Evolutionary conservation across 108 stramenopile genomes (phyloP).

Genomic region (Cyclotella cryptica): DNA sequence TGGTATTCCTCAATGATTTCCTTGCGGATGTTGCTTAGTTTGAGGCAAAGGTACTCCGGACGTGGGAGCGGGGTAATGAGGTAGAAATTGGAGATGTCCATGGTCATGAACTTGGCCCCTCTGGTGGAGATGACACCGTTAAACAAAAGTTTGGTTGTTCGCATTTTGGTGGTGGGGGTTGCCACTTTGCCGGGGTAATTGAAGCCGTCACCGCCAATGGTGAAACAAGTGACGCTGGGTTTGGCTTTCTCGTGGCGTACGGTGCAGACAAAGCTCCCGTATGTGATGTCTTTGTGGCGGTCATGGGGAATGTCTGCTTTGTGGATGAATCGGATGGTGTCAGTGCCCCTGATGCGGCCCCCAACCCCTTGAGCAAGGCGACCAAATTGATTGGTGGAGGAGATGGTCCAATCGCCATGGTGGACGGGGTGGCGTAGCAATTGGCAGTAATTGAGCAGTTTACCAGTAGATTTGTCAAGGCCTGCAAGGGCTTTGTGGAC

Average conservation of each 20-base stretch:
- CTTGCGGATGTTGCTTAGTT: neutral
- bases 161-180: neutral
- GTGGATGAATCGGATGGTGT: no score
- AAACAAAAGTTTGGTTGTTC: no score
- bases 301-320: neutral
- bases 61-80: conserved; percentile 30
- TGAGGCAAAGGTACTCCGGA: conserved; percentile 50
- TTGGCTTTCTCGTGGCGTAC: neutral
- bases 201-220: conserved; percentile 1
- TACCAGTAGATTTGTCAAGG: neutral
- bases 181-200: no score
- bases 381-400: no score
- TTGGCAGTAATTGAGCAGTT: neutral
- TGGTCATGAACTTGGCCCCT: no score
- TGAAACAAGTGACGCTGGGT: neutral
- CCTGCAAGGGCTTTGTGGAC: neutral
- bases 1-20: no score
- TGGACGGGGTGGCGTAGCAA: neutral
- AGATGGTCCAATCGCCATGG: no score
- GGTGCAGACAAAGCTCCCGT: no score
- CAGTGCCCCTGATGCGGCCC: no score
- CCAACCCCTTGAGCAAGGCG: no score
- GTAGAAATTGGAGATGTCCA: no score
- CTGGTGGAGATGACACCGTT: no score
- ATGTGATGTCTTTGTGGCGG: neutral